These are phyloP conservation scores for Isabelozyma heimii DNA, from an alignment of 805 yeast genomes.

Conservation along the genomic window DNA sequence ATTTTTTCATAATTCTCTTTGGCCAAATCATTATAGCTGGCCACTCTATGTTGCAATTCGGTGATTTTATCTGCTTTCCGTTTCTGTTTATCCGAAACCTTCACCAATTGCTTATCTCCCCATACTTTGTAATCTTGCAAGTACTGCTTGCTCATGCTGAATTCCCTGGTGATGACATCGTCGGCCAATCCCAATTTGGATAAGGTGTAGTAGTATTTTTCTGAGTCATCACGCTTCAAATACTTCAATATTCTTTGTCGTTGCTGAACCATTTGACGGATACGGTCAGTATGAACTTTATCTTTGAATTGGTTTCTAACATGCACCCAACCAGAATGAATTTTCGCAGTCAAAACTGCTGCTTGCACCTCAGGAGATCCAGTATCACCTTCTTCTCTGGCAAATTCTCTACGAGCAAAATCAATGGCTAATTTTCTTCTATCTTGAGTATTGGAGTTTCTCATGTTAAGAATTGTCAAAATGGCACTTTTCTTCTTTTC, in stretches of 20 bases:
- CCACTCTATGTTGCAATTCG: constrained; percentile 40
- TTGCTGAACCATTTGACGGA: constrained; percentile 83
- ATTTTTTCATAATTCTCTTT: constrained; percentile 27
- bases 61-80: constrained; percentile 24
- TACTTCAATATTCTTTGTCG: constrained; percentile 83
- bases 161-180: constrained; percentile 72
- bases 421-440: constrained; percentile 54
- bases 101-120: constrained; percentile 70
- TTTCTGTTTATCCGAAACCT: constrained; percentile 35
- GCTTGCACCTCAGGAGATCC: constrained; percentile 97
- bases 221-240: constrained; percentile 75
- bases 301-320: constrained; percentile 69
- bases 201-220: constrained; percentile 80
- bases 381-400: constrained; percentile 83
- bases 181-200: constrained; percentile 87
- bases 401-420: constrained; percentile 77
- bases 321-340: constrained; percentile 75
- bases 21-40: constrained; percentile 36
- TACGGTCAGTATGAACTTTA: constrained; percentile 59
- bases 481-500: constrained; percentile 66
- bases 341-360: constrained; percentile 79
- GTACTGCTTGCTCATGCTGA: constrained; percentile 74
- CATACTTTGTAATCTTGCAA: constrained; percentile 75
- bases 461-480: constrained; percentile 67
- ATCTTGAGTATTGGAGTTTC: constrained; percentile 64